Conservation (phyloP, 2,329 filamentous ascomycete genomes). For the Ophiostoma novo-ulmi region DNA sequence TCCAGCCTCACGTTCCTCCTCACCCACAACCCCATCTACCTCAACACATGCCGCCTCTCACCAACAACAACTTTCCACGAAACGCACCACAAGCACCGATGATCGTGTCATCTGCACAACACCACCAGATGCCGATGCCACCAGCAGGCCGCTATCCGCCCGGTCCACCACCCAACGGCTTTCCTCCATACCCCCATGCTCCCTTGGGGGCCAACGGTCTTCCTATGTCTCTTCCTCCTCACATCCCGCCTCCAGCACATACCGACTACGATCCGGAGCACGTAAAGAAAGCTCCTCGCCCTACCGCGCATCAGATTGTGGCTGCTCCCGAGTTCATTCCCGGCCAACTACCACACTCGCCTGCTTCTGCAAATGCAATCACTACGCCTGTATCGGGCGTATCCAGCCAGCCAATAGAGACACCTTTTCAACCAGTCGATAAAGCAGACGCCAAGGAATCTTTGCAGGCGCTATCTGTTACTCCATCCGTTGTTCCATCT, state of each 20-base stretch:
- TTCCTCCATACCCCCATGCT: slow-evolving; percentile 26
- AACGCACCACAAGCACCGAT: slow-evolving; percentile 31
- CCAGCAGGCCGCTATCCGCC: neutral
- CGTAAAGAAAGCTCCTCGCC: neutral
- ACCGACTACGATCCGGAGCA: neutral
- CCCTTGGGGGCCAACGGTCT: slow-evolving; percentile 29
- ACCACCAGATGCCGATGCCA: slow-evolving; percentile 36
- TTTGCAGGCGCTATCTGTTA: neutral
- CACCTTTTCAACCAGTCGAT: neutral
- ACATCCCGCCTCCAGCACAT: slow-evolving; percentile 16
- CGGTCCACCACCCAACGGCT: slow-evolving; percentile 31
- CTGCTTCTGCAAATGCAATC: neutral
- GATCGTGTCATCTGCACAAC: slow-evolving; percentile 50
- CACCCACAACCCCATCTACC: slow-evolving; percentile 44
- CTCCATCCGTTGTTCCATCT: neutral
- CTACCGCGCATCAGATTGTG: neutral
- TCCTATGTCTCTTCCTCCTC: slow-evolving; percentile 18
- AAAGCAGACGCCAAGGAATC: neutral
- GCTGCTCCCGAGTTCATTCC: neutral
- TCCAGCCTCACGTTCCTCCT: slow-evolving; percentile 30
- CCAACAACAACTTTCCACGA: slow-evolving; percentile 1
- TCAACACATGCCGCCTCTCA: slow-evolving; percentile 30
- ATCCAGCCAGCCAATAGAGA: neutral
- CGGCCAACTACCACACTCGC: neutral
- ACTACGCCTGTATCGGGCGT: neutral